Base-by-base conservation (phyloP, 805 yeast species). In the Wickerhamomyces xylosicus region DNA sequence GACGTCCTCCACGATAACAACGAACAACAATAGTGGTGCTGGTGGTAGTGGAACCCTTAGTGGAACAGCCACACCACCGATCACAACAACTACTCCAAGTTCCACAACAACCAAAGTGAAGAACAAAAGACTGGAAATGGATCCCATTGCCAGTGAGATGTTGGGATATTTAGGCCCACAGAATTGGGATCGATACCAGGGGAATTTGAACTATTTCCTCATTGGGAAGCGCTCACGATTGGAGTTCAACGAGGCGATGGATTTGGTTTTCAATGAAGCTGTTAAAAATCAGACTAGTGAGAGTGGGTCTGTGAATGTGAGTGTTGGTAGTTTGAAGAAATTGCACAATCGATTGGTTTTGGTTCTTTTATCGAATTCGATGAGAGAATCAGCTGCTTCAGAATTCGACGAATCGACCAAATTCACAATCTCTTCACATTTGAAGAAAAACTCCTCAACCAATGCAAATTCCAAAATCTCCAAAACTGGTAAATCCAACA, bases 131-230 rank as follows among this genome's bases (percentile, higher is more conserved):
- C 61, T 79, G 17, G 83, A 80, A 37, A 67, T 82, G n/a, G 82
- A 78, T 40, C 51, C 59, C 1, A 65, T 87, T 41, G 85, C 89
- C 52, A 68, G 72, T 29, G 85, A 82, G 39, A 75, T 92, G 45
- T 89, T 85, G 46, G 69, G 69, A 38, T 68, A 71, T 43, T 59
- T 90, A 42, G 97, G 96, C 2, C 65, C 22, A 3, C 14, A 70
- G 34, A 55, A 52, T 36, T 90, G 98, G 98, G 90, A 81, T 45
- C 72, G 71, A 42, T 90, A 90, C 58, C 89, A 94, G 45, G 82
- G 79, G 40, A 69, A 85, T 5, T 70, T 92, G 19, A 77, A 90
- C 37, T 63, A 73, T 38, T 90, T 87, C 50, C 64, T 90, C 31
- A 66, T 81, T 31, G 95, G 95, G 5, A 81, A 79, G 55, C 64